phyloP scores from a whole-genome alignment of 1,284 basidiomycete species.

The Papiliotrema terrestris region DNA sequence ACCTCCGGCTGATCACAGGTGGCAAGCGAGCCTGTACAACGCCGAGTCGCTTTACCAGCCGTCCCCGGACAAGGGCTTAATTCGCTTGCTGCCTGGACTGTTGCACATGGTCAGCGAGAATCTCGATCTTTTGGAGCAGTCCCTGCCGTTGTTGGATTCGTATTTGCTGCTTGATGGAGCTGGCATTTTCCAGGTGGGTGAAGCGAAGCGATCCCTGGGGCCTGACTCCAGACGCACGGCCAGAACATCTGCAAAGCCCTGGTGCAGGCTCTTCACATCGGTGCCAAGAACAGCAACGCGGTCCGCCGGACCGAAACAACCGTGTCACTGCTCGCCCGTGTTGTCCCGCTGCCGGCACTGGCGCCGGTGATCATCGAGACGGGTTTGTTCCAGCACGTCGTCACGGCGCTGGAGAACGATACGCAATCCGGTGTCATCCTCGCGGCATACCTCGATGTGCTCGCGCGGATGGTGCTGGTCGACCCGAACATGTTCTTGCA shows the following conservation, averaged over 20 bases:
- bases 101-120: conserved; percentile 63
- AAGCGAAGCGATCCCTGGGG: too few species aligned
- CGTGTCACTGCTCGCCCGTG: conserved; percentile 31
- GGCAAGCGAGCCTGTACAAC: conserved; percentile 70
- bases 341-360: conserved; percentile 29
- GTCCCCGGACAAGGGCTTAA: conserved; percentile 50
- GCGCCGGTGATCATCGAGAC: conserved; percentile 36
- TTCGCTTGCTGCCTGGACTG: conserved; percentile 66
- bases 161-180: conserved; percentile 70
- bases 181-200: conserved; percentile 63
- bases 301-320: conserved; percentile 31
- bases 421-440: conserved; percentile 45
- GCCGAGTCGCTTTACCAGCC: conserved; percentile 57
- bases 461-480: conserved; percentile 40
- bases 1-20: conserved; percentile 43
- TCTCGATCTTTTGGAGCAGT: conserved; percentile 68
- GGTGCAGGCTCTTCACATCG: conserved; percentile 26
- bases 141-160: conserved; percentile 68
- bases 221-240: conserved; percentile 21
- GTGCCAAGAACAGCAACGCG: conserved; percentile 26
- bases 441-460: conserved; percentile 40
- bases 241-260: conserved; percentile 29
- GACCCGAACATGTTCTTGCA: conserved; percentile 41
- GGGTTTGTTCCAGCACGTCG: conserved; percentile 42
- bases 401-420: conserved; percentile 44